These are phyloP conservation scores for Alnus glutinosa DNA, from an alignment of 306 rosid genomes.

Conservation along the genomic window DNA sequence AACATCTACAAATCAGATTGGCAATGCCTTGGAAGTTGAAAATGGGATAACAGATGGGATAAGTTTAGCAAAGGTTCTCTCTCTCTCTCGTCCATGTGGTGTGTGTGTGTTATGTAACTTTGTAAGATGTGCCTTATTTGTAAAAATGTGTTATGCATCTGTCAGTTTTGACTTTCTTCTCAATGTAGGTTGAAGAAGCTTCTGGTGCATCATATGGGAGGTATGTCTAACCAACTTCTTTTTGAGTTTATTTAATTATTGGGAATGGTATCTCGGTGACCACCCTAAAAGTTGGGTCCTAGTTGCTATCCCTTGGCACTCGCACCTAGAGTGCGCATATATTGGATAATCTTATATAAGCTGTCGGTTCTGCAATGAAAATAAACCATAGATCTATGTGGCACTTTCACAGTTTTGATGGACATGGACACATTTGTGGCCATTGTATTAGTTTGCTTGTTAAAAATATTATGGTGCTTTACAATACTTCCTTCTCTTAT, in stretches of 20 bases:
- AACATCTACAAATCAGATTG: slow-evolving; percentile 9
- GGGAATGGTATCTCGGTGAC: slow-evolving; percentile 6
- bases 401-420: slow-evolving; percentile 11
- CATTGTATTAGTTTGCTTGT: slow-evolving; percentile 9
- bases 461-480: slow-evolving; percentile 14
- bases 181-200: slow-evolving; percentile 40
- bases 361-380: slow-evolving; percentile 5
- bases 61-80: slow-evolving; percentile 32
- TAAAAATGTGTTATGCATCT: not conserved
- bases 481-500: slow-evolving; percentile 23
- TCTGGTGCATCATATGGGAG: slow-evolving; percentile 34
- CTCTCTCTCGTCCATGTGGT: not conserved
- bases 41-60: slow-evolving; percentile 24
- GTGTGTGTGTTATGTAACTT: not conserved
- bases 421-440: slow-evolving; percentile 7
- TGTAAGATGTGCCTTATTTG: not conserved
- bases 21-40: slow-evolving; percentile 25
- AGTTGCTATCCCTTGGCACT: slow-evolving; percentile 9
- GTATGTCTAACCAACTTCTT: slow-evolving; percentile 25
- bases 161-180: not conserved
- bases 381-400: slow-evolving; percentile 5
- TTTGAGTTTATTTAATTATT: not conserved
- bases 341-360: not conserved
- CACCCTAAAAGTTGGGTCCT: slow-evolving; percentile 7
- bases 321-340: not conserved